Base-by-base conservation (phyloP, 2,329 filamentous ascomycete genomes). In the Xylogone sp. region DNA sequence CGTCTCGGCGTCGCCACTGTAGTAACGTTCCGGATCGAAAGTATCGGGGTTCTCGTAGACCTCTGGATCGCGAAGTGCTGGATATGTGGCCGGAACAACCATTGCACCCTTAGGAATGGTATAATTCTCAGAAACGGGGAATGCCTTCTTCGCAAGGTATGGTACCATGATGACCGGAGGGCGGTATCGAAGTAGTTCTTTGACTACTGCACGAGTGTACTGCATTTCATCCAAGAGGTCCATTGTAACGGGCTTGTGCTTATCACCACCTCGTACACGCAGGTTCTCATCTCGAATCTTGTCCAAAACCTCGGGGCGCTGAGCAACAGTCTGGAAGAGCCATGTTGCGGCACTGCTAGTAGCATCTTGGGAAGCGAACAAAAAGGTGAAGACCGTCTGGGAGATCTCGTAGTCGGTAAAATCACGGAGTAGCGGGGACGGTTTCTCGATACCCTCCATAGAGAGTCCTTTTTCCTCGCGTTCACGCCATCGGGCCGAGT, bases 151-250 rank as follows among this genome's bases (percentile, higher is more conserved):
- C 59, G 86, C 90, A 56, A 92, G 70, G 71, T 97, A 97, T 29
- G 94, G 94, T 47, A 97, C 90, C 90, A 99, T 96, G 71, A 97
- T 81, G 64, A 99, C 94, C 51, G 94, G 94, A 58, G 94, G 94
- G 51, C 93, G 88, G 78, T 95, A 97, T 66, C 94, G 89, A 58
- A 96, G 82, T 53, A 90, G 86, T 75, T 96, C 91, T 62, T 88
- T 90, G 59, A 97, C 88, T 43, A 96, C 90, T 42, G 91, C 93
- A 53, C 90, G 88, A 43, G 94, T 97, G 71, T 95, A 97, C 13
- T 83, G 82, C 79, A 97, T 83, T 48, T 87, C 85, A 67, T 97
- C 94, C 45, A 97, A 82, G 71, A 94, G 79, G 53, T 96, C 91
- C 77, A 97, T 84, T 60, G 81, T 84, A 58, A 96, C 73, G 16